These are phyloP conservation scores for Arthrobotrys conoides DNA, from an alignment of 2,329 filamentous ascomycete species.

Conservation along the genomic window DNA sequence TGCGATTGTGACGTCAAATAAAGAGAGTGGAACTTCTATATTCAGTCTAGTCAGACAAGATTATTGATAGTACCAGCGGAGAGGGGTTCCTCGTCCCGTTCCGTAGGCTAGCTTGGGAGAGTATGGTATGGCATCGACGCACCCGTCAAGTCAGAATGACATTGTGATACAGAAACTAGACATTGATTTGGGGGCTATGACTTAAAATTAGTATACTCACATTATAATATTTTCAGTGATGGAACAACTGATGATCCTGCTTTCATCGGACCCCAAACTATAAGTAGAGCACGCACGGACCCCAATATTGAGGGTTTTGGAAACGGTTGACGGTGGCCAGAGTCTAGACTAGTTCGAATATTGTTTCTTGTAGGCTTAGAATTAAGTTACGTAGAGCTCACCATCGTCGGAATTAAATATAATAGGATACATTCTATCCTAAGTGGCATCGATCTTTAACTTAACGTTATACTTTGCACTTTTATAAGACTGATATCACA, in stretches of 20 bases:
- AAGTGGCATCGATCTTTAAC: background rate
- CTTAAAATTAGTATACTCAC: background rate
- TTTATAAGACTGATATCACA: background rate
- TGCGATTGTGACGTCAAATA: background rate
- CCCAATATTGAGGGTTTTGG: background rate
- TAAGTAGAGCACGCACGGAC: too few relatives aligned
- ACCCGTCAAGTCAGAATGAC: background rate
- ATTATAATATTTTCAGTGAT: background rate
- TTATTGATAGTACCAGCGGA: background rate
- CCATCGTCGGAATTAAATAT: background rate
- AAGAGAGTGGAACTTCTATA: background rate
- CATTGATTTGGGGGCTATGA: background rate
- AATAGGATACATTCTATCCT: background rate
- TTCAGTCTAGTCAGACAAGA: background rate
- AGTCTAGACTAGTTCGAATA: background rate
- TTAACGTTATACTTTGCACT: background rate
- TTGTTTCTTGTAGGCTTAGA: background rate
- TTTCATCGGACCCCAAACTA: background rate
- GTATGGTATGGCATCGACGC: background rate
- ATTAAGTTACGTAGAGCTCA: background rate
- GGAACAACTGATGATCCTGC: background rate
- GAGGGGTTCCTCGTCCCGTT: background rate
- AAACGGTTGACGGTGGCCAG: background rate
- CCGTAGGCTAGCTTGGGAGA: background rate
- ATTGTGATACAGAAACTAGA: background rate